Percentiles rank a stretch among this genome's conserved stretches.
phyloP scores from a whole-genome alignment of 306 rosid genomes.

The Cercis canadensis region DNA sequence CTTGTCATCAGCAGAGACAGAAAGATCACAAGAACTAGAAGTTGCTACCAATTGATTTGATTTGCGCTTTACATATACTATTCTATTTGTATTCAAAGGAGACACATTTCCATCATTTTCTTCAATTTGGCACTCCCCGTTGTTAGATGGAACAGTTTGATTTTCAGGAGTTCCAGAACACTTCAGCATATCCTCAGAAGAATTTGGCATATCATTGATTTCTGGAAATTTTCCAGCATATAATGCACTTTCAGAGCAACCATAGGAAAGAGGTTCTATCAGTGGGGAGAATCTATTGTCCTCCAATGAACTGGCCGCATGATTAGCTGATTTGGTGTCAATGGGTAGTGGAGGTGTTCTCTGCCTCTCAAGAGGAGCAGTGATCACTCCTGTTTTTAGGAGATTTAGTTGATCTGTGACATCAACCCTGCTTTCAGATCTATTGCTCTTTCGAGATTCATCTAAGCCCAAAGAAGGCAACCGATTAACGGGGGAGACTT shows the following conservation, averaged over 20 bases:
- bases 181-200: constrained; percentile 46
- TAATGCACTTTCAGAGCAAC: constrained; percentile 48
- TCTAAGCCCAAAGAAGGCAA: constrained; percentile 49
- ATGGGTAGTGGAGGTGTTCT: constrained; percentile 44
- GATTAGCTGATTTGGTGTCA: constrained; percentile 38
- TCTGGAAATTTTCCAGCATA: constrained; percentile 47
- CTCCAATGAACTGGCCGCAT: constrained; percentile 34
- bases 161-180: constrained; percentile 53
- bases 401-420: constrained; percentile 39
- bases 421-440: constrained; percentile 52
- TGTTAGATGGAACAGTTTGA: constrained; percentile 45
- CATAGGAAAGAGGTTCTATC: constrained; percentile 53
- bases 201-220: constrained; percentile 43
- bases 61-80: constrained; percentile 77
- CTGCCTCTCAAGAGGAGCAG: constrained; percentile 52
- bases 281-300: constrained; percentile 48
- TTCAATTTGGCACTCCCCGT: constrained; percentile 56
- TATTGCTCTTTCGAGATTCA: constrained; percentile 49
- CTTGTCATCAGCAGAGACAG: constrained; percentile 53
- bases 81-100: constrained; percentile 55
- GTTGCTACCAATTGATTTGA: constrained; percentile 90
- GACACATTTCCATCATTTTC: constrained; percentile 45
- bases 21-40: constrained; percentile 60
- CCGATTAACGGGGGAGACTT: constrained; percentile 44
- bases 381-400: constrained; percentile 42